phyloP scores from a whole-genome alignment of 805 yeast species.

The Wickerhamomyces hampshirensis region DNA sequence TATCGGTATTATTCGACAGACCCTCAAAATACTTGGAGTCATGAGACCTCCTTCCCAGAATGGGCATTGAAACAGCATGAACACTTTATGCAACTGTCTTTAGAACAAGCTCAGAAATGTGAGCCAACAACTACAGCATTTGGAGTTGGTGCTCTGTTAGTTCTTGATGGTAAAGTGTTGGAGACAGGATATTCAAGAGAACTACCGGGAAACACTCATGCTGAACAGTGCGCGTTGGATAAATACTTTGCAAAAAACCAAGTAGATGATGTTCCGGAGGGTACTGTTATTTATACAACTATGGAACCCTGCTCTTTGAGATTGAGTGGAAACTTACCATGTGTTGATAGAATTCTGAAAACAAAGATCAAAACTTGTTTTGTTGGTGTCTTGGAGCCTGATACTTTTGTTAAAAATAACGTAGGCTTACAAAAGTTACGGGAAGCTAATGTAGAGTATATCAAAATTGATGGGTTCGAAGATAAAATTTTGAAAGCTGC shows the following conservation, averaged over 20 bases:
- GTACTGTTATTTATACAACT: constrained; percentile 83
- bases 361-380: constrained; percentile 63
- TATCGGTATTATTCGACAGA: constrained; percentile 60
- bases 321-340: constrained; percentile 85
- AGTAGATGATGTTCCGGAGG: constrained; percentile 50
- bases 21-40: constrained; percentile 26
- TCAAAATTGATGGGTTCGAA: constrained; percentile 81
- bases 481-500: constrained; percentile 66
- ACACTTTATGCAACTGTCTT: constrained; percentile 68
- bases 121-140: constrained; percentile 81
- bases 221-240: constrained; percentile 90
- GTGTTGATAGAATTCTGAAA: constrained; percentile 71
- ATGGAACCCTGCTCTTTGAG: constrained; percentile 96
- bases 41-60: constrained; percentile 23
- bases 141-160: constrained; percentile 90
- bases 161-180: constrained; percentile 55
- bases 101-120: constrained; percentile 75
- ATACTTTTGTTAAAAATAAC: constrained; percentile 78
- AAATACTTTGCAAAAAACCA: constrained; percentile 48
- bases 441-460: constrained; percentile 59
- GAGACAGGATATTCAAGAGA: constrained; percentile 88
- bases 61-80: constrained; percentile 54
- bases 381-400: constrained; percentile 92
- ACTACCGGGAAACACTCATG: constrained; percentile 92
- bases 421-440: constrained; percentile 52